Evolutionary conservation across 495 filamentous ascomycete genomes (phyloP), one percentile per base, ranked within the genome.

Genomic region (Penicillium crystallinum): DNA sequence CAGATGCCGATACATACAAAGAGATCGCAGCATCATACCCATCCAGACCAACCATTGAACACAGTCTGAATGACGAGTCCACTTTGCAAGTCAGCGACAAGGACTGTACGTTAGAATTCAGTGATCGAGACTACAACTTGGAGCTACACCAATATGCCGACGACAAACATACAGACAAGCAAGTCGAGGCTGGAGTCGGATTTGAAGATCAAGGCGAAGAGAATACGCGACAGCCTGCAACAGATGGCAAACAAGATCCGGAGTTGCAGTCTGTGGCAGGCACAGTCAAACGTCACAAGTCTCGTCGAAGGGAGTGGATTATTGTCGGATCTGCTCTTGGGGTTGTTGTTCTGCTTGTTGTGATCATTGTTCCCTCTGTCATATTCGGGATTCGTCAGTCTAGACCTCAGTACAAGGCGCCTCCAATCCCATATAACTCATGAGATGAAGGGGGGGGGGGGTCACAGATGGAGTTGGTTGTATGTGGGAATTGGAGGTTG

Each of bases 281-380:
- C 9, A 50, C 48, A 9, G 48, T 50, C 21, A 50, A 17, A 18
- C 27, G 48, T 15, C 48, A 39, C 4, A 50, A 9, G 31, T 35
- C 37, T 33, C 36, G 19, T 50, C 38, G 48, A 14, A 37, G 48
- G 10, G 25, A 50, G 29, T 50, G 48, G 48, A 35, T 50, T 27
- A 42, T 50, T n/a, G 9, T 30, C 9, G 29, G 48, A 21, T 40
- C 48, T 3, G 38, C 29, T 17, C 14, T 50, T 23, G 48, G 30
- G 6, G 30, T 21, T 23, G 12, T 50, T 42, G 30, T 50, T 25
- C 12, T 50, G 23, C 37, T 50, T 18, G 38, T 41, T 29, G 48
- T 50, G 22, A 42, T 50, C 9, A 50, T 50, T 50, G 48, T 50
- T 25, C 48, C 48, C 23, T 50, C 48, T 12, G 48, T 17, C 1